Conservation (phyloP, 495 filamentous ascomycete genomes). For the Choiromyces venosus region DNA sequence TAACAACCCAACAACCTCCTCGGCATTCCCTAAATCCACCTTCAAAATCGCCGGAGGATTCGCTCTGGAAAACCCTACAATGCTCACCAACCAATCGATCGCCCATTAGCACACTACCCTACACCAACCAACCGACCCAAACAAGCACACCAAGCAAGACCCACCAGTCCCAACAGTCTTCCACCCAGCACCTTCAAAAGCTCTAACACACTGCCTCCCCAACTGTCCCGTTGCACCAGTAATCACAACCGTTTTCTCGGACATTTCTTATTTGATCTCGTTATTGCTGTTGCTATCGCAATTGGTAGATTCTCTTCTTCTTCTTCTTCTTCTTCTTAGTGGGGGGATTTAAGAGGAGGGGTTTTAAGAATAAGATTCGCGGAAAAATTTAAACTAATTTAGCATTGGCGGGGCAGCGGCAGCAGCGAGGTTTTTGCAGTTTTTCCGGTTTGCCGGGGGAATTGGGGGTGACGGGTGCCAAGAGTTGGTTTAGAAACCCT, state of each 20-base stretch:
- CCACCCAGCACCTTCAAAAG: slow-evolving; percentile 66
- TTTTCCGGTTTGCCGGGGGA: neutral
- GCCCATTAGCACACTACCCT: slow-evolving; percentile 8
- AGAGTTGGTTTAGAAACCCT: neutral
- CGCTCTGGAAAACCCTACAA: slow-evolving; percentile 56
- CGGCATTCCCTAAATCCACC: slow-evolving; percentile 61
- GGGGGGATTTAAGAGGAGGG: neutral
- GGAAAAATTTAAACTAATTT: too few relatives aligned
- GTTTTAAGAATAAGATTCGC: neutral
- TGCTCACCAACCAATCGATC: neutral
- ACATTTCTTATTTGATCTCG: slow-evolving; percentile 46
- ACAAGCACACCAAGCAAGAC: neutral
- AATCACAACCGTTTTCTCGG: slow-evolving; percentile 58
- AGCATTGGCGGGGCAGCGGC: neutral
- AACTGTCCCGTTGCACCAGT: slow-evolving; percentile 83
- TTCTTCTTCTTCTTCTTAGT: too few relatives aligned
- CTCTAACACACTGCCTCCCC: slow-evolving; percentile 65
- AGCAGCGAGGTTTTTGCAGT: neutral
- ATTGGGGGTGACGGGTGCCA: neutral
- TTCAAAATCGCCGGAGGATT: slow-evolving; percentile 68
- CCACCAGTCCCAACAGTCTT: slow-evolving; percentile 72
- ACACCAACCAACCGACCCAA: slow-evolving; percentile 37
- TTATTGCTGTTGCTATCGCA: neutral
- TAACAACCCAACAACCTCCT: slow-evolving; percentile 58
- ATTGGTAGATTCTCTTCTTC: neutral